phyloP scores from a whole-genome alignment of 1,284 basidiomycete genomes.

The Butyriboletus appendiculatus region DNA sequence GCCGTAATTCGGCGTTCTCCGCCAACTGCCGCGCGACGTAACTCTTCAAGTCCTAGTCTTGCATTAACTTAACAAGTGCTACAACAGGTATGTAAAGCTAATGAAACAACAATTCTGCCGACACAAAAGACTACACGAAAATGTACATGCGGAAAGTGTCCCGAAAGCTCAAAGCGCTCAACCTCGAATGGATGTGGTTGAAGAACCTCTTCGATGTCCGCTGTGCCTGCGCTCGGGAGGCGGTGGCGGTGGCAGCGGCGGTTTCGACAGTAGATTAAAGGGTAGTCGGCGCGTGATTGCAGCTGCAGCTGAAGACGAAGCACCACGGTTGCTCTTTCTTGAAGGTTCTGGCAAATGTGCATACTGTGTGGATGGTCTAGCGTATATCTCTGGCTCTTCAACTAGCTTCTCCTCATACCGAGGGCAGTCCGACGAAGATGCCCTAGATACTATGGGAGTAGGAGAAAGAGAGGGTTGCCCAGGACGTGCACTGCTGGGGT shows the following conservation, averaged over 20 bases:
- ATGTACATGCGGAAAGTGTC: conserved; percentile 7
- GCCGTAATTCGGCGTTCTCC: conserved; percentile 1
- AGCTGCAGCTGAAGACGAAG: conserved; percentile 41
- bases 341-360: conserved; percentile 72
- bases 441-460: conserved; percentile 46
- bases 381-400: conserved; percentile 52
- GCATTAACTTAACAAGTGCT: conserved; percentile 10
- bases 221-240: conserved; percentile 24
- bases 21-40: no score
- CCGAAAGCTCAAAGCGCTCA: conserved; percentile 23
- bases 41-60: no score
- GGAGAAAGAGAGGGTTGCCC: conserved; percentile 36
- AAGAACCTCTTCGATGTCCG: conserved; percentile 34
- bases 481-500: conserved; percentile 47
- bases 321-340: conserved; percentile 30
- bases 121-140: conserved; percentile 11
- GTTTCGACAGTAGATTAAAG: conserved; percentile 64
- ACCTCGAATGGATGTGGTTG: conserved; percentile 35
- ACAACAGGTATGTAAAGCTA: conserved; percentile 19
- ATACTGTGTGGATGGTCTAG: conserved; percentile 67
- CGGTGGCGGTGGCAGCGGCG: conserved; percentile 15
- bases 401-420: conserved; percentile 41
- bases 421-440: conserved; percentile 49
- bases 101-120: conserved; percentile 23
- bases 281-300: conserved; percentile 60